phyloP scores from a whole-genome alignment of 2,329 filamentous ascomycete genomes.

The Cercospora janseana region DNA sequence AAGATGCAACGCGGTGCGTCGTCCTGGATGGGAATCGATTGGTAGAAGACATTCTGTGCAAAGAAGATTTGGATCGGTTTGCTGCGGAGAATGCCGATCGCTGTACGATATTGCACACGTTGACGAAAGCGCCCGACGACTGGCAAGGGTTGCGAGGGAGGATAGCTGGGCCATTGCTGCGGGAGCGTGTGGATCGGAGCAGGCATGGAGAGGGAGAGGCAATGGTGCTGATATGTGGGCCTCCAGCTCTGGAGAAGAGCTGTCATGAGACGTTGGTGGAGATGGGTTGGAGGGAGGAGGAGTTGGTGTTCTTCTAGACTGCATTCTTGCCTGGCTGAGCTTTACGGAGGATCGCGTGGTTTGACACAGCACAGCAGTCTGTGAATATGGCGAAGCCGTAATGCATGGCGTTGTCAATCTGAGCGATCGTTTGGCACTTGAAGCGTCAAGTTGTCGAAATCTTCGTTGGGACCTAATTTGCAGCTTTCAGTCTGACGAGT shows the following conservation, averaged over 20 bases:
- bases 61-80: conserved; percentile 66
- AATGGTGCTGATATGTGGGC: conserved; percentile 77
- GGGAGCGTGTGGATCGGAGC: conserved; percentile 52
- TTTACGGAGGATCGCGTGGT: too few species aligned
- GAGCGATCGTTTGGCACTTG: too few species aligned
- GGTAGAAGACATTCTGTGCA: conserved; percentile 80
- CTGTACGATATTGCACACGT: conserved; percentile 66
- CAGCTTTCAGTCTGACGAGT: too few species aligned
- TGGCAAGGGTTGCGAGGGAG: conserved; percentile 71
- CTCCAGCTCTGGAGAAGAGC: conserved; percentile 68
- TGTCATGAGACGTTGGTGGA: conserved; percentile 56
- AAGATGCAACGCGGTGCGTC: conserved; percentile 66
- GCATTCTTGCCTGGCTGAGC: too few species aligned
- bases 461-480: too few species aligned
- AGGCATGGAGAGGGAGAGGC: conserved; percentile 40
- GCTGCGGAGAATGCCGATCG: conserved; percentile 53
- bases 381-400: too few species aligned
- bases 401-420: too few species aligned
- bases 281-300: conserved; percentile 69
- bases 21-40: conserved; percentile 75
- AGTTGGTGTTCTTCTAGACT: conserved; percentile 70
- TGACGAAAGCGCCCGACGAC: conserved; percentile 60
- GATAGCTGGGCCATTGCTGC: conserved; percentile 62
- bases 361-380: too few species aligned
- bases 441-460: too few species aligned